Percentiles rank a stretch among this genome's conserved stretches.
These are phyloP conservation scores for Bretschneidera sinensis DNA, from an alignment of 345 rosid genomes.

Conservation along the genomic window DNA sequence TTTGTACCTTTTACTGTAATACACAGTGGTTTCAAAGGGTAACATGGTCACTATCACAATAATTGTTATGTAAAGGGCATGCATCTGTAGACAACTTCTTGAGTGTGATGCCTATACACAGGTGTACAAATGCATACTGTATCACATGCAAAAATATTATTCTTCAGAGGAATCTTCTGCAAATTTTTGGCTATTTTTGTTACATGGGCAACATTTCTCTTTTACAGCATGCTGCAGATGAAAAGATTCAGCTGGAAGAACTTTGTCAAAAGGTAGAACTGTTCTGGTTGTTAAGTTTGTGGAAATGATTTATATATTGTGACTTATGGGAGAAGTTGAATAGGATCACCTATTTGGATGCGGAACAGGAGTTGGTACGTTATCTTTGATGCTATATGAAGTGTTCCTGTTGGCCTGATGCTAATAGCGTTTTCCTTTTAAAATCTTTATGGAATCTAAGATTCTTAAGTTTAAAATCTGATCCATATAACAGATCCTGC, in stretches of 20 bases:
- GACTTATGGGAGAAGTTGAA: conserved; percentile 22
- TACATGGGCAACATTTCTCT: background rate
- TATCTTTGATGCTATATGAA: conserved; percentile 6
- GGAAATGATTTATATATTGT: too few relatives aligned
- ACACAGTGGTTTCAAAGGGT: too few relatives aligned
- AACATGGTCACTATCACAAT: too few relatives aligned
- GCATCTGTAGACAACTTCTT: too few relatives aligned
- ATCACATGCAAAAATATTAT: too few relatives aligned
- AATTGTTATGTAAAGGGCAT: too few relatives aligned
- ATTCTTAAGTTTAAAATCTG: too few relatives aligned
- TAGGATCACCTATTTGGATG: conserved; percentile 55
- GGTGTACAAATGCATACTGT: background rate
- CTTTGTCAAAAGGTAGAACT: conserved; percentile 64
- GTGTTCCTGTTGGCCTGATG: conserved; percentile 12
- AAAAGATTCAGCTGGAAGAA: conserved; percentile 92
- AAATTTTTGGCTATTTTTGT: background rate
- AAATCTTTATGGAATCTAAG: background rate
- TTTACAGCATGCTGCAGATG: conserved; percentile 93
- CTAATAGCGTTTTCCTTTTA: conserved; percentile 7
- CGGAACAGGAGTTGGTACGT: conserved; percentile 77
- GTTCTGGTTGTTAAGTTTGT: conserved; percentile 12
- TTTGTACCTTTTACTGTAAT: too few relatives aligned
- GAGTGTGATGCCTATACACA: background rate
- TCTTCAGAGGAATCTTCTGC: background rate
- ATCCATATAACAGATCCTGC: conserved; percentile 51